Evolutionary conservation across 331 rosid genomes (phyloP).

Genomic region (Erythrophleum ivorense): DNA sequence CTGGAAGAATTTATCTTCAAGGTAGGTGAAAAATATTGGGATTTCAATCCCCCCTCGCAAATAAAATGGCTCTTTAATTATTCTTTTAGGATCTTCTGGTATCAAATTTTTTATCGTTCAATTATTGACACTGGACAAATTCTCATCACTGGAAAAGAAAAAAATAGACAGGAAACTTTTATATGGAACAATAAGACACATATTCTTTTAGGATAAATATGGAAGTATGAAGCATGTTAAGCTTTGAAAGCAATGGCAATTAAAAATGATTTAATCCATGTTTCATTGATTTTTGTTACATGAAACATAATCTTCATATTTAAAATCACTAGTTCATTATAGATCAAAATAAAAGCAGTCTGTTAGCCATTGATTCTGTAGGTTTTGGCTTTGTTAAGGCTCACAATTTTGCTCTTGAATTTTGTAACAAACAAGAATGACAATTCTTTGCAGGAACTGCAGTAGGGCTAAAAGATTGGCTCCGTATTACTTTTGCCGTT

Average conservation of each 20-base stretch:
- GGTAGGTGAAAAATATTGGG: neutral
- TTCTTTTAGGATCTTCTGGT: too few relatives aligned
- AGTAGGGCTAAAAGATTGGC: conserved; percentile 84
- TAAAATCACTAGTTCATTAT: neutral
- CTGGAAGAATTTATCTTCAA: neutral
- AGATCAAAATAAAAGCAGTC: neutral
- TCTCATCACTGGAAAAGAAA: neutral
- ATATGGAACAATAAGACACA: neutral
- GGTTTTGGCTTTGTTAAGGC: conserved; percentile 3
- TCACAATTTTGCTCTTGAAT: conserved; percentile 8
- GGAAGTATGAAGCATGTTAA: neutral
- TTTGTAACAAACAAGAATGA: conserved; percentile 28
- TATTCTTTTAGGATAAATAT: neutral
- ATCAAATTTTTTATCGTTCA: too few relatives aligned
- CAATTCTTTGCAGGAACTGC: conserved; percentile 67
- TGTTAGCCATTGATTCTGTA: neutral
- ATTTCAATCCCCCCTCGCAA: neutral
- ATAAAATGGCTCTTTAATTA: neutral
- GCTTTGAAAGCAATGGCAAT: neutral
- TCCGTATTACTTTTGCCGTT: conserved; percentile 83
- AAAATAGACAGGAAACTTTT: neutral
- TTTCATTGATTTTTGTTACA: conserved; percentile 8
- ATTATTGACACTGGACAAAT: neutral
- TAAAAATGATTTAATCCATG: neutral
- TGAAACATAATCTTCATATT: conserved; percentile 16